A percentile compares a stretch with the other conserved stretches of the same genome.
Evolutionary conservation across 768 basidiomycete species (phyloP).

Genomic region (Hebeloma cylindrosporum): DNA sequence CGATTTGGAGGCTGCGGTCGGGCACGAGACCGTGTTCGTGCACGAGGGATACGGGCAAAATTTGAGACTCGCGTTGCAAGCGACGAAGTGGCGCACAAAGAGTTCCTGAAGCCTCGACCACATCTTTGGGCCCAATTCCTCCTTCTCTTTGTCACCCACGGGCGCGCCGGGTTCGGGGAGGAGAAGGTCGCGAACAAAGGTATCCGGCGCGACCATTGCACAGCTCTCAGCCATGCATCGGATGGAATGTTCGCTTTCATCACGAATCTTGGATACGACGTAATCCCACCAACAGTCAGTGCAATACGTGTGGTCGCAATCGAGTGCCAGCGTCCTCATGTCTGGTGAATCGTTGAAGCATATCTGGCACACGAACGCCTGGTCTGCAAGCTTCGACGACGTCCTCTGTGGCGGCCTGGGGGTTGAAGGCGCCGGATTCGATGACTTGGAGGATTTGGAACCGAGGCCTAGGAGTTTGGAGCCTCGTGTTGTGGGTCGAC

Average conservation of each 20-base stretch:
- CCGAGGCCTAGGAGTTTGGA: constrained; percentile 38
- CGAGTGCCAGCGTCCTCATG: constrained; percentile 63
- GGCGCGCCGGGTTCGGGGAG: constrained; percentile 31
- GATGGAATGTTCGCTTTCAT: constrained; percentile 72
- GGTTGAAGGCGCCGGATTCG: constrained; percentile 25
- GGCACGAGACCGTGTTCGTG: constrained; percentile 91
- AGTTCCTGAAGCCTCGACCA: constrained; percentile 83
- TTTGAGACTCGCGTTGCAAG: constrained; percentile 76
- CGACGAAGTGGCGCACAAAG: constrained; percentile 87
- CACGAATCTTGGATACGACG: constrained; percentile 74
- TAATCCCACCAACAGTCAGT: constrained; percentile 83
- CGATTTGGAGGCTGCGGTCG: constrained; percentile 71
- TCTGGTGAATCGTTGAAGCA: constrained; percentile 79
- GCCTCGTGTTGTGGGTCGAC: constrained; percentile 38
- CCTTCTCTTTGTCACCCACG: constrained; percentile 23
- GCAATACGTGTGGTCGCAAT: constrained; percentile 87
- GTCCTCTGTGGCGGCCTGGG: constrained; percentile 30
- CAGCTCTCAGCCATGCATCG: constrained; percentile 84
- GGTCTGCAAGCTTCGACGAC: constrained; percentile 30
- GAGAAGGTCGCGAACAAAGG: constrained; percentile 59
- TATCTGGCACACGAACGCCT: constrained; percentile 85
- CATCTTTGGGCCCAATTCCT: constrained; percentile 46
- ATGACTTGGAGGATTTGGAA: constrained; percentile 34
- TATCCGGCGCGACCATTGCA: constrained; percentile 60
- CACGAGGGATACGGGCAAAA: constrained; percentile 97